Evolutionary conservation across 2,329 filamentous ascomycete species (phyloP), one percentile per base, ranked within the genome.

Genomic region (Colletotrichum salicis): DNA sequence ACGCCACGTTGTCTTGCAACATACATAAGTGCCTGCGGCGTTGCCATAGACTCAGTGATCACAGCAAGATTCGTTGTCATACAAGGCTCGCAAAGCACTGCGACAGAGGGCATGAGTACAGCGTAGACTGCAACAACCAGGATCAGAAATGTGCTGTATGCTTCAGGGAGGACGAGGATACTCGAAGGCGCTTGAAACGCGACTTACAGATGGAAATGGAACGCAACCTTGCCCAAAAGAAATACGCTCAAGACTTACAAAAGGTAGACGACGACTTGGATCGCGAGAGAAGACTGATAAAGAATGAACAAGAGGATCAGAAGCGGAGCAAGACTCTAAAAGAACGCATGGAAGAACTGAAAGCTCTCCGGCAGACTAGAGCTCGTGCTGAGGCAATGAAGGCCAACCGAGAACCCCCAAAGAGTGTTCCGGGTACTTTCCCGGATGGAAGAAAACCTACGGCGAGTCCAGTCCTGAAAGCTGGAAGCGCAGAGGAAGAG

Each of bases 11-110:
- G 24, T 67, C 68, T 2, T 94, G 92, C 66, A 86, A 86, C 0
- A 48, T 85, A 1, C 92, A 95, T 73, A 76, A 76, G 0, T 95
- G 93, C 74, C 81, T 83, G 0, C 84, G 82, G 0, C 84, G 84
- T 7, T 95, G 93, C 69, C 93, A 95, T 79, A 85, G 87, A 0
- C 73, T 91, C 0, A 76, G 78, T 0, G 86, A 93, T 68, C 91
- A 93, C 76, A 87, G 86, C 0, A 85, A 87, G 58, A 69, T 79
- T 0, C 10, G 67, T 1, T 87, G 86, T 66, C 24, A 33, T 0
- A 62, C 79, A 5, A 64, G 71, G 22, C 33, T 91, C 0, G 74
- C 84, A 0, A 82, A 80, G n/a, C 82, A 74, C 0, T 94, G 92
- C 69, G 60, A 82, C 0, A 82, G 86, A 1, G 81, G 84, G 0